Evolutionary conservation across 2,329 filamentous ascomycete species (phyloP).

Genomic region (Phialocephala sp.): DNA sequence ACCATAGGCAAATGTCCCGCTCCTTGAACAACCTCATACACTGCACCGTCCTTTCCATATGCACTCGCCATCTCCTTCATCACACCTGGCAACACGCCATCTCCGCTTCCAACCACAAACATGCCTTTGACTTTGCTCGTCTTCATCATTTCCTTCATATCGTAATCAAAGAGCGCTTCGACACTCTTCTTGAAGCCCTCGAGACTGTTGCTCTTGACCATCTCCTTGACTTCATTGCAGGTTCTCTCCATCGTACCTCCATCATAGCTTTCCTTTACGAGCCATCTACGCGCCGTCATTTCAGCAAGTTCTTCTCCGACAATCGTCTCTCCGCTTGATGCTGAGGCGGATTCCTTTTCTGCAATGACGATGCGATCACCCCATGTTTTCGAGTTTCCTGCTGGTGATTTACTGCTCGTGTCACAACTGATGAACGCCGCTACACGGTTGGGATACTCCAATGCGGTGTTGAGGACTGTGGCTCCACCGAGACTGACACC

Average conservation of each 20-base stretch:
- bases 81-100: slow-evolving; percentile 76
- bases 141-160: slow-evolving; percentile 63
- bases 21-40: slow-evolving; percentile 68
- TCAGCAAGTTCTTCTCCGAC: slow-evolving; percentile 70
- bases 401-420: slow-evolving; percentile 75
- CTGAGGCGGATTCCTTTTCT: slow-evolving; percentile 55
- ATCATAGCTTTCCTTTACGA: slow-evolving; percentile 64
- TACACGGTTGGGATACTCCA: slow-evolving; percentile 66
- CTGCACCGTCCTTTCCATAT: slow-evolving; percentile 59
- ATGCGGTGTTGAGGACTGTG: slow-evolving; percentile 74
- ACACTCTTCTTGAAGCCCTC: slow-evolving; percentile 72
- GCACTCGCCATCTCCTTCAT: slow-evolving; percentile 75
- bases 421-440: slow-evolving; percentile 74
- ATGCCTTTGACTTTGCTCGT: slow-evolving; percentile 62
- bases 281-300: slow-evolving; percentile 78
- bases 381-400: slow-evolving; percentile 80
- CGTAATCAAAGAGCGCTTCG: slow-evolving; percentile 74
- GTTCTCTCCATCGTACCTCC: slow-evolving; percentile 52
- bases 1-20: slow-evolving; percentile 87
- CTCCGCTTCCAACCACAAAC: slow-evolving; percentile 74
- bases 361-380: slow-evolving; percentile 74
- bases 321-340: slow-evolving; percentile 56
- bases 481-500: slow-evolving; percentile 85
- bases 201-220: slow-evolving; percentile 73
- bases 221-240: slow-evolving; percentile 65